Base-by-base conservation (phyloP, 257 asterid genomes). In the Lycium barbarum region DNA sequence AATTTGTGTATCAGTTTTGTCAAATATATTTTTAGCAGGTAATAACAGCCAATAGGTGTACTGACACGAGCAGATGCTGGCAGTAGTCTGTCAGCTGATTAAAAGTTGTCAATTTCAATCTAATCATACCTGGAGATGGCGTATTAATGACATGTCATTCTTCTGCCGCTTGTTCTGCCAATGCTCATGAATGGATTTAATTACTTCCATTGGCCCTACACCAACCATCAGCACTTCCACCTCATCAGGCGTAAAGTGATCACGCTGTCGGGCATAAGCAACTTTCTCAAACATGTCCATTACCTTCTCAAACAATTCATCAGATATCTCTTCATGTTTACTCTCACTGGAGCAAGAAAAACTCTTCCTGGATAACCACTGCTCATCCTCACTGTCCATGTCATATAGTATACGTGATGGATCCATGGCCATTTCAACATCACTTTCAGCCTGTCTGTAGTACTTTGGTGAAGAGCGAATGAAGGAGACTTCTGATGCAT, bases 311-410 rank as follows among this genome's bases (percentile, higher is more conserved):
- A 96, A 91, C 88, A 89, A 84, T 61, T 93, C 97, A 71, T 91
- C 96, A 80, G 96, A 93, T 66, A 92, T 86, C 89, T 88, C 96
- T 70, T 86, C 89, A 86, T 36, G 54, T 33, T 40, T 82, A 72
- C 87, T 82, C 59, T 89, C 88, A 84, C 67, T 78, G 26, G 62
- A 66, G 13, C 78, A 51, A 18, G 80, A 43, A 70, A 81, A 86
- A 59, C 79, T 86, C 38, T 88, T 85, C 83, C 84, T 88, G 65
- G 71, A 80, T 82, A 95, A 88, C 98, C 97, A 93, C 82, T 85
- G 89, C 85, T 96, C 99, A 88, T 96, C 99, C 84, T 96, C 99
- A 86, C 97, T 96, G 81, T 95, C 99, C 92, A 96, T 89, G 87
- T 96, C 99, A 86, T 95, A 96, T 55, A 96, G 85, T 79, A 90